phyloP scores from a whole-genome alignment of 352 stramenopile species.

The Phytophthora macrochlamydospora region DNA sequence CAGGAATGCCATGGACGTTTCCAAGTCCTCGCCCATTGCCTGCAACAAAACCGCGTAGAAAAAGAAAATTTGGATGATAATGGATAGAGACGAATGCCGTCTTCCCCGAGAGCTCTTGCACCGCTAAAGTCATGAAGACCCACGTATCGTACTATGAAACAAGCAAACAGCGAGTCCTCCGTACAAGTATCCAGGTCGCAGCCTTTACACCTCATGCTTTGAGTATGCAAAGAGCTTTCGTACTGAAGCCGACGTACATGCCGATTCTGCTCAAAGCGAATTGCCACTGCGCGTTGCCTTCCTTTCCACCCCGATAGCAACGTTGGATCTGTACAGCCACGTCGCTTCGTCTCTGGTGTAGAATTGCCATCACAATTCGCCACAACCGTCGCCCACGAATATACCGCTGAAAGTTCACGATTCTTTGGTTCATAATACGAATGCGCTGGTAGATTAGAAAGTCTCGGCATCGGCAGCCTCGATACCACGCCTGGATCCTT shows the following conservation, averaged over 20 bases:
- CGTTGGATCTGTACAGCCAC: conserved; percentile 44
- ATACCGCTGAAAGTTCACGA: conserved; percentile 48
- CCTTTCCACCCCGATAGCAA: conserved; percentile 42
- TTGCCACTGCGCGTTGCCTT: conserved; percentile 19
- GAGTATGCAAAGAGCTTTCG: conserved; percentile 25
- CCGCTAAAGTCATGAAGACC: conserved; percentile 54
- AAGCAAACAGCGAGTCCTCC: conserved; percentile 48
- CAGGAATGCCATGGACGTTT: conserved; percentile 38
- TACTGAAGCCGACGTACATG: conserved; percentile 33
- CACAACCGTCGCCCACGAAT: conserved; percentile 51
- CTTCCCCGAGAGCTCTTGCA: conserved; percentile 37
- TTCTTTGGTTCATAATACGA: conserved; percentile 32
- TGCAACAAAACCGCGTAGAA: conserved; percentile 49
- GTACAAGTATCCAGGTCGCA: conserved; percentile 39
- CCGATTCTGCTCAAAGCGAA: conserved; percentile 50
- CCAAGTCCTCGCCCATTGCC: conserved; percentile 50
- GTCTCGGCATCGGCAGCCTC: conserved; percentile 40
- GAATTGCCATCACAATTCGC: conserved; percentile 41
- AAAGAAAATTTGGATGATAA: conserved; percentile 45
- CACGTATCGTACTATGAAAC: conserved; percentile 56
- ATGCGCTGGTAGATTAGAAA: conserved; percentile 26
- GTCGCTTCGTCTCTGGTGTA: conserved; percentile 34
- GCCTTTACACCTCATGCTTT: conserved; percentile 26
- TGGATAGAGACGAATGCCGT: conserved; percentile 45
- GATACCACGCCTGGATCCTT: conserved; percentile 54